These are phyloP conservation scores for Cutaneotrichosporon sp. DNA, from an alignment of 1,284 basidiomycete genomes.

Conservation along the genomic window DNA sequence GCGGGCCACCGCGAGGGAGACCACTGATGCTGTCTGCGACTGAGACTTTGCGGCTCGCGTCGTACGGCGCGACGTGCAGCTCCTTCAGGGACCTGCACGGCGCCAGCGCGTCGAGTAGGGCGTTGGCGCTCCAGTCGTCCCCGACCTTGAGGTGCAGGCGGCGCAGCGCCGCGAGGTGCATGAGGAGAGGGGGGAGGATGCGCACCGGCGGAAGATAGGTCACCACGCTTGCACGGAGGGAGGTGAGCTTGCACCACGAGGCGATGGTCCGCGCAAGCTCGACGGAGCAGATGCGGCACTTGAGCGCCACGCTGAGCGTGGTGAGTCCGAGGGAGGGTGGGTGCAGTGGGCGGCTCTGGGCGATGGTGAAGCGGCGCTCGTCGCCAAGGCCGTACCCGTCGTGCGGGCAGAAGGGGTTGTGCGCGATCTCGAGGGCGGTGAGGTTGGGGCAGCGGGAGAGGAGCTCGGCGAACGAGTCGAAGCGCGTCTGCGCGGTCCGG, in stretches of 20 bases:
- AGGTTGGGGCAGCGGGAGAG: constrained; percentile 5
- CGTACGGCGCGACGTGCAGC: constrained; percentile 12
- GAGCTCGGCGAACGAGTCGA: not conserved
- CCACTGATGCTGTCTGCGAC: not conserved
- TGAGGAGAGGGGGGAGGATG: not conserved
- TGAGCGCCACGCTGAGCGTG: constrained; percentile 3
- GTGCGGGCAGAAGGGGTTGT: constrained; percentile 14
- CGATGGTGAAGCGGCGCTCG: not conserved
- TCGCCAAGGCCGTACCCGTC: constrained; percentile 8
- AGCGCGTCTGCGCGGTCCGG: not conserved
- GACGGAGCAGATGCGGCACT: constrained; percentile 9
- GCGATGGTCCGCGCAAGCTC: not conserved
- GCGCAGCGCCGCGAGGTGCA: not conserved
- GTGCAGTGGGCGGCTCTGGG: not conserved
- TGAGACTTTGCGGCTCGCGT: constrained; percentile 15
- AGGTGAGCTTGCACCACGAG: not conserved
- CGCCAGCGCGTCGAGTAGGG: not conserved
- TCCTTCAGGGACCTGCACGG: not conserved
- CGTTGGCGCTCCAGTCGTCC: not conserved
- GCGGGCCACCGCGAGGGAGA: no score
- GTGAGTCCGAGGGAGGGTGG: not conserved
- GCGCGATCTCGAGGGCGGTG: constrained; percentile 3
- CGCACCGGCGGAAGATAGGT: not conserved
- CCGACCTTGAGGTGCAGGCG: constrained; percentile 13
- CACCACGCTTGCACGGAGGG: constrained; percentile 3